Base-by-base conservation (phyloP, 2,329 filamentous ascomycete species). In the Cryphonectria nitschkei region DNA sequence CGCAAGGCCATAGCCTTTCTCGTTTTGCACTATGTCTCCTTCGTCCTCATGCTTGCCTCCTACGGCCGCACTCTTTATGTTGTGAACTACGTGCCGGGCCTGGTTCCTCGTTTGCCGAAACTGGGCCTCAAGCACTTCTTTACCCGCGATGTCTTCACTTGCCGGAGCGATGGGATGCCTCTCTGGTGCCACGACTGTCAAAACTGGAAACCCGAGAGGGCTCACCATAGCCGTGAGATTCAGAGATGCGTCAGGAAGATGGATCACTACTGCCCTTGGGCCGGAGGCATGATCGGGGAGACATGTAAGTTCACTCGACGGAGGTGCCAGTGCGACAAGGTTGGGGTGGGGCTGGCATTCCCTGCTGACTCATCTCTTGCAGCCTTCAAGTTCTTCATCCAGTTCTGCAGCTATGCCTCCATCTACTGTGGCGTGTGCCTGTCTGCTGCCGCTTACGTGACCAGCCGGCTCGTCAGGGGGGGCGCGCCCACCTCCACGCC, bases 221-320 rank as follows among this genome's bases (percentile, higher is more conserved):
- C 92, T 2, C 94, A 97, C 78, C 95, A 98, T 80, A 97, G 92
- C 77, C 90, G 90, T 67, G 93, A 97, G 78, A 84, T 96, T 16
- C 89, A 89, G 65, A 87, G 94, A 60, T 98, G 95, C 77, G 92
- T 97, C 32, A 84, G 87, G 56, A 96, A 96, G 77, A 96, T 98
- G 92, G 95, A 98, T 74, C 95, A 98, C 78, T 96, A 95, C 76
- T 99, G 96, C 77, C 96, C 95, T 0, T 98, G 92, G 92, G 95
- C 97, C n/a, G 95, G 95, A 4, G 96, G 95, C 32, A 93, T 97
- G 74, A 90, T 99, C 13, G 92, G 90, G 0, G 95, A 98, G 79
- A 94, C 89, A 1, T 89, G 87, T 89, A 76, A 78, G 87, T 80
- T 11, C 52, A 46, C 13, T 7, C 13, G 50, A 2, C 14, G 43